These are phyloP conservation scores for Harringtonia aguacate DNA, from an alignment of 2,329 filamentous ascomycete species.

Conservation along the genomic window DNA sequence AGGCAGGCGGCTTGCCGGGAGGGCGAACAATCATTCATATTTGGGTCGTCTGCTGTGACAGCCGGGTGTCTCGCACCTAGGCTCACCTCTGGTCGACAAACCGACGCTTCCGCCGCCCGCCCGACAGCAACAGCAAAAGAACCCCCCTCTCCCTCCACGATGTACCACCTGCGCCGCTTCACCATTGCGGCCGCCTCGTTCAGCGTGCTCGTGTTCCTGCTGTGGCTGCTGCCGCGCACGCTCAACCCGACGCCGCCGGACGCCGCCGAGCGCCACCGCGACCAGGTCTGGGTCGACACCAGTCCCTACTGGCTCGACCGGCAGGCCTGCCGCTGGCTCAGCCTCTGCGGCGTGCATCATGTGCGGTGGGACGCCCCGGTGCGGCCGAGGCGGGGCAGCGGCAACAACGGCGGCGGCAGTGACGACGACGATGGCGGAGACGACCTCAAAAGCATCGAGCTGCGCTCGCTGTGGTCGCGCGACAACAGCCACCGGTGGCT, in stretches of 20 bases:
- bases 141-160: too few relatives aligned
- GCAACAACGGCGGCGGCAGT: conserved; percentile 12
- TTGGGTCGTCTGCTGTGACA: too few relatives aligned
- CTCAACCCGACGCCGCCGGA: conserved; percentile 55
- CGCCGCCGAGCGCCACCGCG: conserved; percentile 49
- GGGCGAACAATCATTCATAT: too few relatives aligned
- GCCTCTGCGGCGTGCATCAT: conserved; percentile 70
- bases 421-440: not conserved
- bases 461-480: not conserved
- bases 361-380: conserved; percentile 48
- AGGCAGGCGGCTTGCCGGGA: too few relatives aligned
- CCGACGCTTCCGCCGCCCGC: too few relatives aligned
- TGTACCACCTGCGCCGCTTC: conserved; percentile 37
- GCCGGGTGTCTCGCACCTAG: too few relatives aligned
- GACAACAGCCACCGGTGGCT: conserved; percentile 1
- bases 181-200: conserved; percentile 22
- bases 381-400: conserved; percentile 14
- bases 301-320: conserved; percentile 66
- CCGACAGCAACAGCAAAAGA: too few relatives aligned
- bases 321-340: conserved; percentile 68
- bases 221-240: conserved; percentile 39
- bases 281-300: conserved; percentile 57
- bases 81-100: too few relatives aligned
- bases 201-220: conserved; percentile 30
- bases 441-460: conserved; percentile 1